Base-by-base conservation (phyloP, 495 filamentous ascomycete genomes). In the Niebla homalea region DNA sequence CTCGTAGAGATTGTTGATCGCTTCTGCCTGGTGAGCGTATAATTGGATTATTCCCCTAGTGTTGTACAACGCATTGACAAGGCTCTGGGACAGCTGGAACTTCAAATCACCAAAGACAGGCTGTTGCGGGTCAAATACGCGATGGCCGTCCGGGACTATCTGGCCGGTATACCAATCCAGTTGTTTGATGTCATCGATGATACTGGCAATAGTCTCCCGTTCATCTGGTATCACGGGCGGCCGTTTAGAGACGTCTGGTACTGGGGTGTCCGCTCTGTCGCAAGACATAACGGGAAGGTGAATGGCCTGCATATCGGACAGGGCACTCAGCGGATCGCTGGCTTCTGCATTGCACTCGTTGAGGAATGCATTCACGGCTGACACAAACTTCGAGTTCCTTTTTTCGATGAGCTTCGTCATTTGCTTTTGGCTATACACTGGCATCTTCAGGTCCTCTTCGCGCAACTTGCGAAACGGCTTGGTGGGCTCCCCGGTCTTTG, bases 31-130 rank as follows among this genome's bases (percentile, higher is more conserved):
- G 62, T 99, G 92, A 5, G 88, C 76, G 60, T 94, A 99, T n/a
- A 97, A 73, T 49, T 78, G 79, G 0, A 82, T 85, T 44, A 99
- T 96, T 15, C 80, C 77, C 56, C 79, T 80, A 2, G 86, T 84
- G 55, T 95, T 95, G 69, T 90, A 98, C 4, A 98, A 63, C 3
- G 92, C 89, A 64, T 98, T 95, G 19, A 97, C 90, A 44, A 98
- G 68, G 57, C 84, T 77, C 61, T 98, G 92, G 19, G 87, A 92
- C 2, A 98, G 70, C 40, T 82, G 70, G 57, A 98, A 97, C 12
- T 83, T 74, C 38, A 98, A 70, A 10, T 95, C 85, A 2, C 87
- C 90, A 57, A 84, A 94, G 0, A 86, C 72, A 2, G 90, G 70
- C 55, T 81, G 75, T 57, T 95, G 90, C 8, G 89, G 78, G 48